A percentile compares a stretch with the other conserved stretches of the same genome.
These are phyloP conservation scores for Mortierella alpina DNA, from an alignment of 192 early-diverging fungal species.

Conservation along the genomic window DNA sequence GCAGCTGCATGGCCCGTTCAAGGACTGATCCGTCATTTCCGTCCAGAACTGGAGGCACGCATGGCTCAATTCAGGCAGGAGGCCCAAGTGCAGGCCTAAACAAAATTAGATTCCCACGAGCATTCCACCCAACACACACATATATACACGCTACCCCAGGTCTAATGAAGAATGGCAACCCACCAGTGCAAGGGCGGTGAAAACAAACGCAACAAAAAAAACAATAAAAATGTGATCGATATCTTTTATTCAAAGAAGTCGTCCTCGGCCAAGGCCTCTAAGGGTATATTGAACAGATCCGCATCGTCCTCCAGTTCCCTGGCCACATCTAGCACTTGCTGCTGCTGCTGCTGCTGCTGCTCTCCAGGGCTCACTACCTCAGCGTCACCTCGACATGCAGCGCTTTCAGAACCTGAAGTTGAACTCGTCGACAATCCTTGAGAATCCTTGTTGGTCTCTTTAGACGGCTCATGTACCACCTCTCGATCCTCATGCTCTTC, in stretches of 20 bases:
- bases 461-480: background rate
- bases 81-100: constrained; percentile 3
- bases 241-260: background rate
- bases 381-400: too few relatives aligned
- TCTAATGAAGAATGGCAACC: background rate
- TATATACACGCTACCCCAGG: background rate
- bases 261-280: background rate
- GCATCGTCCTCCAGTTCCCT: constrained; percentile 1
- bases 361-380: background rate
- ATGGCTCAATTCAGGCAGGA: constrained; percentile 57
- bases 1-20: constrained; percentile 98
- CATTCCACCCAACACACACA: too few relatives aligned
- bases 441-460: too few relatives aligned
- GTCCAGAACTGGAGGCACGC: constrained; percentile 83
- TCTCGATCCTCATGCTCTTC: background rate
- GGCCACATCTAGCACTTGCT: background rate
- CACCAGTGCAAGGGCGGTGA: background rate
- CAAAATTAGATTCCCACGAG: too few relatives aligned
- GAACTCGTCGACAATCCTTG: too few relatives aligned
- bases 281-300: background rate
- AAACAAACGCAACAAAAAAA: background rate
- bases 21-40: constrained; percentile 94
- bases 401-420: too few relatives aligned
- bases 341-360: background rate
- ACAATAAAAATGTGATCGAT: background rate